Conservation (phyloP, 2,329 filamentous ascomycete genomes). For the Verticillium albo-atrum region DNA sequence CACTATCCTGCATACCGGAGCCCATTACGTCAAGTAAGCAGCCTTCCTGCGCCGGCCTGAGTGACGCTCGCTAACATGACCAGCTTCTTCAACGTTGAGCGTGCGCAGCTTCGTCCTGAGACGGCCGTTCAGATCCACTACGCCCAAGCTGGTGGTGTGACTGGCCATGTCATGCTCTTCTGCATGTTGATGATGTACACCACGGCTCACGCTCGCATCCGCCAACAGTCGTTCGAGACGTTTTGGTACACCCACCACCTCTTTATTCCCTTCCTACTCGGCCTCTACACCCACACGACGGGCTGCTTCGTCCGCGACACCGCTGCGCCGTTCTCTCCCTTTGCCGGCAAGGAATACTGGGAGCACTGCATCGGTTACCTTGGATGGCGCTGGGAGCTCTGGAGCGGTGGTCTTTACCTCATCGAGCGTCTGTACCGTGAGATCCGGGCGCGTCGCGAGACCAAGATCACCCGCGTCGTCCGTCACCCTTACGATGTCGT, state of each 20-base stretch:
- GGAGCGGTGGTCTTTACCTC: slow-evolving; percentile 80
- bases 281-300: slow-evolving; percentile 90
- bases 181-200: slow-evolving; percentile 99
- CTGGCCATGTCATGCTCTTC: slow-evolving; percentile 95
- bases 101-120: slow-evolving; percentile 72
- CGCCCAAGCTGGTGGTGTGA: slow-evolving; percentile 81
- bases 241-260: slow-evolving; percentile 99
- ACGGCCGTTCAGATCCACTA: slow-evolving; percentile 91
- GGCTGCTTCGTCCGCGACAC: slow-evolving; percentile 95
- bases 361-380: slow-evolving; percentile 90
- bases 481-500: slow-evolving; percentile 95
- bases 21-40: slow-evolving; percentile 89
- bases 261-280: slow-evolving; percentile 94
- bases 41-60: slow-evolving; percentile 3
- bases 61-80: slow-evolving; percentile 12
- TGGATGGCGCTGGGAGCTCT: slow-evolving; percentile 95
- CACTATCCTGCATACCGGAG: slow-evolving; percentile 68
- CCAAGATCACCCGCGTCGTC: slow-evolving; percentile 88
- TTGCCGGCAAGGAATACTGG: slow-evolving; percentile 81
- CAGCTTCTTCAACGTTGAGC: slow-evolving; percentile 94
- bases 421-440: slow-evolving; percentile 88
- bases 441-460: slow-evolving; percentile 75
- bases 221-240: slow-evolving; percentile 95
- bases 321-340: slow-evolving; percentile 68
- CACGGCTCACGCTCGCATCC: slow-evolving; percentile 86